Evolutionary conservation across 2,329 filamentous ascomycete genomes (phyloP).

Genomic region (Fusarium falciforme): DNA sequence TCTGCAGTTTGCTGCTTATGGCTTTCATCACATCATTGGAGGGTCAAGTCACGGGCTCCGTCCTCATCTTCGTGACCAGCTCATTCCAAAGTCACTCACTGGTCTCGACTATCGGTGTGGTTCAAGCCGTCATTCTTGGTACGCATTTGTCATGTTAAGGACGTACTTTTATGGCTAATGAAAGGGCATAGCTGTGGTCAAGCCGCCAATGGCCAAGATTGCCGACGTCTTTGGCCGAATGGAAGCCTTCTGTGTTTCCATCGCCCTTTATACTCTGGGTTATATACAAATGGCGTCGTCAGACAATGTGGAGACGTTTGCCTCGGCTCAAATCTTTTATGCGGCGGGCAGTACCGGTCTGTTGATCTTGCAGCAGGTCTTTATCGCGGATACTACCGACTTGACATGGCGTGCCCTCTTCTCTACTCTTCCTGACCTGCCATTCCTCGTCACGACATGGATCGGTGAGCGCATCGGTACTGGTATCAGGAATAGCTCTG

Average conservation of each 20-base stretch:
- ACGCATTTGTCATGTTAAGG: background rate
- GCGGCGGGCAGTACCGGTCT: slow-evolving; percentile 68
- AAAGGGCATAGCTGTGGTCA: slow-evolving; percentile 16
- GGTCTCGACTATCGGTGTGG: slow-evolving; percentile 57
- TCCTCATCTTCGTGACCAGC: slow-evolving; percentile 42
- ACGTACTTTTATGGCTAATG: background rate
- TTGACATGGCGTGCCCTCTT: slow-evolving; percentile 70
- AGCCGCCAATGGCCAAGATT: slow-evolving; percentile 64
- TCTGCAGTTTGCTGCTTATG: slow-evolving; percentile 35
- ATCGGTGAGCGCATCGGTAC: slow-evolving; percentile 56
- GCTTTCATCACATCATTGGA: slow-evolving; percentile 38
- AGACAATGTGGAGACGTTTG: slow-evolving; percentile 63
- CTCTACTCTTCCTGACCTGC: slow-evolving; percentile 67
- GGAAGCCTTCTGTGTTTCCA: slow-evolving; percentile 66
- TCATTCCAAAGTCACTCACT: slow-evolving; percentile 59
- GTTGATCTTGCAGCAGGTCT: slow-evolving; percentile 71
- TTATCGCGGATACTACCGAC: slow-evolving; percentile 72
- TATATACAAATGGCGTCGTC: slow-evolving; percentile 69
- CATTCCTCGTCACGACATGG: slow-evolving; percentile 72
- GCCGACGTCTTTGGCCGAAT: slow-evolving; percentile 72
- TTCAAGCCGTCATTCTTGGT: slow-evolving; percentile 50
- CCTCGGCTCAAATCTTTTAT: slow-evolving; percentile 70
- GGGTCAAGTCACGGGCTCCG: slow-evolving; percentile 35
- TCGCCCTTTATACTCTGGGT: slow-evolving; percentile 66
- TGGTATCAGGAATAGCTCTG: slow-evolving; percentile 53